phyloP scores from a whole-genome alignment of 1,284 basidiomycete genomes.

The Meira nashicola region DNA sequence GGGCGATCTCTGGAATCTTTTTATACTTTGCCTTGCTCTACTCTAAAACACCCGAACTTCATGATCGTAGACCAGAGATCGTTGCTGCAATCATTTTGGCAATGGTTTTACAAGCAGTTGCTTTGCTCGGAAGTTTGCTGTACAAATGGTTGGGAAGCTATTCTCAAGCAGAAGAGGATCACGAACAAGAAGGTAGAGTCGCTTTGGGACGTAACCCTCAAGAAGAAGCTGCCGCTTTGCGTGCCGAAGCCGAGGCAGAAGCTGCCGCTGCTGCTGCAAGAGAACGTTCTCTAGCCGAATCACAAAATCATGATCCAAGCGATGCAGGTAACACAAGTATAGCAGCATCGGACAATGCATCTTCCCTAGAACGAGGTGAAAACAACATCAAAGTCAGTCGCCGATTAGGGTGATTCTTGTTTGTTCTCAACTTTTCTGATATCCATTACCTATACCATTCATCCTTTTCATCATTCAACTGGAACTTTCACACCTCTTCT shows the following conservation, averaged over 20 bases:
- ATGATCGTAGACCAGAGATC: slow-evolving; percentile 20
- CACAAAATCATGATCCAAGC: background rate
- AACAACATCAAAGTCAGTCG: slow-evolving; percentile 1
- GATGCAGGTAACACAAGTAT: background rate
- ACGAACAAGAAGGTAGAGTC: slow-evolving; percentile 5
- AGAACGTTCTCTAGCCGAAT: background rate
- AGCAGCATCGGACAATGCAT: background rate
- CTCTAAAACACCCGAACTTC: slow-evolving; percentile 25
- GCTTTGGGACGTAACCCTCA: slow-evolving; percentile 7
- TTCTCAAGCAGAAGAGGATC: slow-evolving; percentile 5
- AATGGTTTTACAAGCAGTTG: slow-evolving; percentile 30
- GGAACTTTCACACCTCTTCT: background rate
- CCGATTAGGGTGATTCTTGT: background rate
- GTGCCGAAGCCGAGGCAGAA: slow-evolving; percentile 1
- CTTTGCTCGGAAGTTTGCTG: slow-evolving; percentile 28
- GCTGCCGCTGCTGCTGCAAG: slow-evolving; percentile 6
- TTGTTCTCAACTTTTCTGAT: background rate
- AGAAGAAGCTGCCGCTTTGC: background rate
- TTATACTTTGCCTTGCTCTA: slow-evolving; percentile 37
- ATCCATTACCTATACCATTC: background rate
- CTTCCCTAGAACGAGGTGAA: background rate
- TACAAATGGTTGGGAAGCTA: slow-evolving; percentile 26
- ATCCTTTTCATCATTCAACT: background rate
- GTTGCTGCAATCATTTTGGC: slow-evolving; percentile 34
- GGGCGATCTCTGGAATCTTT: slow-evolving; percentile 33